Base-by-base conservation (phyloP, 106 monocot species). In the Acanthochlamys bracteata region DNA sequence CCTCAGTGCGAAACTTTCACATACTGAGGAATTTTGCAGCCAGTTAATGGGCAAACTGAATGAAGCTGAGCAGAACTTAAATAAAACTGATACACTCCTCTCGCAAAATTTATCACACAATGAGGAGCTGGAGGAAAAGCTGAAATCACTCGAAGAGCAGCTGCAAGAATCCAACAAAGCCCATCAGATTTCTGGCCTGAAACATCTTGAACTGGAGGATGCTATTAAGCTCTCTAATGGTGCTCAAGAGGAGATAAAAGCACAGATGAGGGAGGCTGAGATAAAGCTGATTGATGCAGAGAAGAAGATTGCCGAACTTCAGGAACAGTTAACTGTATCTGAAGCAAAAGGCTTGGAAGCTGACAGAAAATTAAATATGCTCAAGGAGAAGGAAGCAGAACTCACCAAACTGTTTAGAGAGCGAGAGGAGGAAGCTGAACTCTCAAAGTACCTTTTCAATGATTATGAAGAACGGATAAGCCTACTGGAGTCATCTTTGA, bases 401-500 rank as follows among this genome's bases (percentile, higher is more conserved):
- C 71, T 86, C 20, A 71, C 68, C 25, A 55, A 53, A 53, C 59
- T 63, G 49, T 52, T 80, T 60, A 84, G 42, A 65, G 67, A 59
- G 10, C 39, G 55, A 15, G 78, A 89, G 56, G 84, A 84, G 60
- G 76, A 76, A 61, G 69, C 26, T 59, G 73, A 57, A 17, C 24
- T 73, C 46, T 78, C 69, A 8, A 73, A 27, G 65, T 66, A 65
- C 46, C 78, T 74, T 58, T 40, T 78, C 43, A 65, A 78, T 54
- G 81, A 57, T n/a, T 72, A 79, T 72, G 66, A 92, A 67, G 76
- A 77, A 22, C 84, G 69, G 63, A 71, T 83, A 61, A 71, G 20
- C 42, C 77, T 89, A 33, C 65, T 93, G 65, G 88, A 93, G 64
- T 70, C 69, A 52, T 85, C 93, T 43, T 53, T 85, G 57, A 61